phyloP scores from a whole-genome alignment of 2,329 filamentous ascomycete species.

The Dendryphion nanum region DNA sequence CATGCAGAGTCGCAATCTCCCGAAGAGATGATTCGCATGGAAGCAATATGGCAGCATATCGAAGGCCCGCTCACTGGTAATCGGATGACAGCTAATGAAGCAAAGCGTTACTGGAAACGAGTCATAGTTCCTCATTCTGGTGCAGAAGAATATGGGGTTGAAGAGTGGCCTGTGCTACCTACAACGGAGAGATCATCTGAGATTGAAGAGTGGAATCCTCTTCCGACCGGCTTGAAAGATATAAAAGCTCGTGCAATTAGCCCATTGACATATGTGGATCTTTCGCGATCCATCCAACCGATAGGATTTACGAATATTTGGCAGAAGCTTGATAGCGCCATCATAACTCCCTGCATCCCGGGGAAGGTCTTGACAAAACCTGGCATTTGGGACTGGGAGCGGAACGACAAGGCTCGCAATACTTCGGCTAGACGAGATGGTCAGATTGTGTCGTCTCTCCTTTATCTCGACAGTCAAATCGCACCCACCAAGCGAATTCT shows the following conservation, averaged over 20 bases:
- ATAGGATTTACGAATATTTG: no score
- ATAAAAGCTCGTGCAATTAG: conserved; percentile 12
- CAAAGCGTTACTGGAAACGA: conserved; percentile 29
- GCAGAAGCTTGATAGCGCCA: no score
- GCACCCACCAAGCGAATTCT: conserved; percentile 19
- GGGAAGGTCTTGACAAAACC: neutral
- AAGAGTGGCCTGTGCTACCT: conserved; percentile 17
- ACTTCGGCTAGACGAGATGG: conserved; percentile 25
- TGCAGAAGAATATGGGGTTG: neutral
- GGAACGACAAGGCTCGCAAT: conserved; percentile 3
- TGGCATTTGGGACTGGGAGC: conserved; percentile 9
- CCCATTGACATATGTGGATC: conserved; percentile 22
- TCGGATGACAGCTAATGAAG: conserved; percentile 29
- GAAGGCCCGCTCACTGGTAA: conserved; percentile 21
- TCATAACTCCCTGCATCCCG: neutral
- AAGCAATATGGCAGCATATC: conserved; percentile 29
- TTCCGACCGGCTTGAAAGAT: conserved; percentile 7
- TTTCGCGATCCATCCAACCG: conserved; percentile 8
- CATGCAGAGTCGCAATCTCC: no score
- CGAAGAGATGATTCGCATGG: conserved; percentile 13
- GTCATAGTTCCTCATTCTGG: no score
- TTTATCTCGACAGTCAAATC: conserved; percentile 29
- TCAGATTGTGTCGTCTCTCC: conserved; percentile 30
- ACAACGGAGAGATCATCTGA: conserved; percentile 10
- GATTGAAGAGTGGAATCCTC: conserved; percentile 26